phyloP scores from a whole-genome alignment of 495 filamentous ascomycete genomes.

The Aspergillus mulundensis region DNA sequence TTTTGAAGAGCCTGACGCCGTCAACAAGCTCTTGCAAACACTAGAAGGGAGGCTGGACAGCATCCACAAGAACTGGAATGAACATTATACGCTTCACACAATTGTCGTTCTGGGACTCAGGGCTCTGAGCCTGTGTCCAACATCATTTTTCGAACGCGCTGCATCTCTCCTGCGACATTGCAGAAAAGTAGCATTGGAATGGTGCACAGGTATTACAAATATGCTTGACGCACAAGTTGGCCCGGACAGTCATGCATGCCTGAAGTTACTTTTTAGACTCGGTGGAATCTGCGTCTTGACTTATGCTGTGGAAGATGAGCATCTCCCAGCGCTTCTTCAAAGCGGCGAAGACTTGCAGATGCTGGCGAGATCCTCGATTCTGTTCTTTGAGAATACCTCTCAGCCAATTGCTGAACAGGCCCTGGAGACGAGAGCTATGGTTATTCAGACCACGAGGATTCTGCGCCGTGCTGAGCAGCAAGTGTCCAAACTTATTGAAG shows the following conservation, averaged over 20 bases:
- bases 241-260: slow-evolving; percentile 13
- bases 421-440: not conserved
- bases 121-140: slow-evolving; percentile 29
- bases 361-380: slow-evolving; percentile 28
- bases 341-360: slow-evolving; percentile 24
- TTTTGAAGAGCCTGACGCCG: slow-evolving; percentile 17
- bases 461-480: slow-evolving; percentile 6
- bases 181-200: slow-evolving; percentile 8
- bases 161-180: slow-evolving; percentile 13
- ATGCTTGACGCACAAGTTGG: not conserved
- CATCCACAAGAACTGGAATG: slow-evolving; percentile 45
- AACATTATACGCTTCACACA: slow-evolving; percentile 28
- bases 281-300: slow-evolving; percentile 28
- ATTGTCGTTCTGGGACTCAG: slow-evolving; percentile 34
- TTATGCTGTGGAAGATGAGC: slow-evolving; percentile 27
- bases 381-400: slow-evolving; percentile 27
- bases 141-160: slow-evolving; percentile 1
- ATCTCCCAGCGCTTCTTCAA: slow-evolving; percentile 23
- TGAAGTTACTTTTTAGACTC: slow-evolving; percentile 6
- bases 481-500: slow-evolving; percentile 4
- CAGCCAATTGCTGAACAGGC: not conserved
- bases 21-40: slow-evolving; percentile 15
- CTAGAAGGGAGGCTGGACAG: slow-evolving; percentile 22
- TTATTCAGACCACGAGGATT: slow-evolving; percentile 4
- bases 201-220: slow-evolving; percentile 8